Conservation (phyloP, 1,284 basidiomycete species). For the Ceraceosorus bombacis region DNA sequence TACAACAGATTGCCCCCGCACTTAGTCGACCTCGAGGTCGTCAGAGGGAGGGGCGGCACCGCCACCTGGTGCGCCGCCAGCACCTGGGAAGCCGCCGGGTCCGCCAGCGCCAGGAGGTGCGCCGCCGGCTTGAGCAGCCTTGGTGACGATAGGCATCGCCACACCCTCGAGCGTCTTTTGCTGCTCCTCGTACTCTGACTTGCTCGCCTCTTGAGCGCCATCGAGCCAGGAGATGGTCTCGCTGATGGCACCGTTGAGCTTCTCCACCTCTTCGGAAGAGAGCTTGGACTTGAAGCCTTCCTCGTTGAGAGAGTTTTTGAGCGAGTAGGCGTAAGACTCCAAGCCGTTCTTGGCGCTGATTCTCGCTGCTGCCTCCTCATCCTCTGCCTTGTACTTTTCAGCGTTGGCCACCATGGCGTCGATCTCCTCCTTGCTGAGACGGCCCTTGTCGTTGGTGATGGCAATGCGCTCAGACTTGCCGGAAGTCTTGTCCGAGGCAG, state of each 20-base stretch:
- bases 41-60: slow-evolving; percentile 65
- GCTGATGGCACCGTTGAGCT: slow-evolving; percentile 74
- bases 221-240: slow-evolving; percentile 87
- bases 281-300: slow-evolving; percentile 63
- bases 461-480: slow-evolving; percentile 89
- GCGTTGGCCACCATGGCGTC: slow-evolving; percentile 76
- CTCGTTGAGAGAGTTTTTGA: slow-evolving; percentile 64
- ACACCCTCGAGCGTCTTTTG: slow-evolving; percentile 90
- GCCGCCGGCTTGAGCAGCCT: slow-evolving; percentile 63
- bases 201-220: slow-evolving; percentile 75
- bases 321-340: slow-evolving; percentile 92
- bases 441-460: slow-evolving; percentile 97
- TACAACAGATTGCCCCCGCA: no score
- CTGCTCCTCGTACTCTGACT: slow-evolving; percentile 90
- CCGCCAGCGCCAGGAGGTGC: slow-evolving; percentile 54
- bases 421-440: slow-evolving; percentile 95
- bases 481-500: slow-evolving; percentile 92
- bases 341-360: slow-evolving; percentile 71
- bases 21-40: slow-evolving; percentile 72
- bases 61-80: slow-evolving; percentile 28
- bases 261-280: slow-evolving; percentile 75
- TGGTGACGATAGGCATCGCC: slow-evolving; percentile 90
- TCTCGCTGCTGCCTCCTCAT: slow-evolving; percentile 56
- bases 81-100: slow-evolving; percentile 50
- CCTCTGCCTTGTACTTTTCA: slow-evolving; percentile 68